Percentiles rank a stretch among this genome's conserved stretches.
Conservation (phyloP, 2,329 filamentous ascomycete species). For the Claviceps arundinis region DNA sequence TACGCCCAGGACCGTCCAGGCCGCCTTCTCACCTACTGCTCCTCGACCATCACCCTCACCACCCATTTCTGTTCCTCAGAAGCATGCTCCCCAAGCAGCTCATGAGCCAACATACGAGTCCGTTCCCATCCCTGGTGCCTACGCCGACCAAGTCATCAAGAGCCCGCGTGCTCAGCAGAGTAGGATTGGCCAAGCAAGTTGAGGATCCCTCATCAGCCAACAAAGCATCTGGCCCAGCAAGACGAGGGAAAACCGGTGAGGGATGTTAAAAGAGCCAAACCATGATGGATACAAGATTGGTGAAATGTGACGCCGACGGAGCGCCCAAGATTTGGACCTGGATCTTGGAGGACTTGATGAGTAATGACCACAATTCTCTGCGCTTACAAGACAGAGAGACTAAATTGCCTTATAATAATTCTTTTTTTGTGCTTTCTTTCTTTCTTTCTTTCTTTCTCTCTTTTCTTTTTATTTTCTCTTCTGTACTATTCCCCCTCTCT, state of each 20-base stretch:
- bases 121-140: conserved; percentile 82
- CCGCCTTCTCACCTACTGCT: conserved; percentile 44
- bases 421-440: too few species aligned
- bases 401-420: too few species aligned
- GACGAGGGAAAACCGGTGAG: too few species aligned
- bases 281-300: too few species aligned
- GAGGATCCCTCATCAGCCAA: not conserved
- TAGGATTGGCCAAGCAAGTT: conserved; percentile 25
- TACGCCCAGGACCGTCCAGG: conserved; percentile 55
- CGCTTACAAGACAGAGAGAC: too few species aligned
- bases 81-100: conserved; percentile 54
- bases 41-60: conserved; percentile 3
- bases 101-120: conserved; percentile 75
- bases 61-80: conserved; percentile 12
- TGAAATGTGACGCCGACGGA: too few species aligned
- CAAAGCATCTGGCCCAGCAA: too few species aligned
- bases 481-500: not conserved
- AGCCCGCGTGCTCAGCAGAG: conserved; percentile 34
- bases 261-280: too few species aligned
- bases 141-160: conserved; percentile 44
- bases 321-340: too few species aligned
- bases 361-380: too few species aligned
- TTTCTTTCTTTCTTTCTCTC: not conserved
- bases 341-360: not conserved
- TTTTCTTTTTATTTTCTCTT: not conserved